A percentile compares a stretch with the other conserved stretches of the same genome.
phyloP scores from a whole-genome alignment of 768 basidiomycete genomes.

The Pseudohyphozyma bogoriensis region DNA sequence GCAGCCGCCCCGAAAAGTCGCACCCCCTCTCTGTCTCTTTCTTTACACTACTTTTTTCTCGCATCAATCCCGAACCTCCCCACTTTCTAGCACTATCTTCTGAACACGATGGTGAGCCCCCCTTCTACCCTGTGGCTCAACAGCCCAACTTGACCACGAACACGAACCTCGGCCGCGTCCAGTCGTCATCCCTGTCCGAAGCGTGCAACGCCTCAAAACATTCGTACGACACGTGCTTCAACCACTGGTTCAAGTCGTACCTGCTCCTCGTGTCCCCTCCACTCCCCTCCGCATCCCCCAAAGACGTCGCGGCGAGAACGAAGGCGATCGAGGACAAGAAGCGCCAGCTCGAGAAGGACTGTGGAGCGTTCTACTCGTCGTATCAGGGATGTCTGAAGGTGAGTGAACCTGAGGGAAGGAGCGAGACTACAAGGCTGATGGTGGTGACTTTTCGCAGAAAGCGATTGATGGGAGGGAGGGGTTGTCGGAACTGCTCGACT shows the following conservation, averaged over 20 bases:
- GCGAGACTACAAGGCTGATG: not conserved
- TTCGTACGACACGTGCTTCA: conserved; percentile 88
- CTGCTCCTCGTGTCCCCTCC: conserved; percentile 54
- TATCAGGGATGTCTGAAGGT: conserved; percentile 81
- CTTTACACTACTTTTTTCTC: no score
- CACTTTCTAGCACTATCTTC: no score
- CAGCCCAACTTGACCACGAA: no score
- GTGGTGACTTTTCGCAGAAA: conserved; percentile 45
- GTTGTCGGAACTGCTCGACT: conserved; percentile 61
- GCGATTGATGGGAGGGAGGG: conserved; percentile 65
- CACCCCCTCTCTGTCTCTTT: no score
- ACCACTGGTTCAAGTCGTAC: conserved; percentile 95
- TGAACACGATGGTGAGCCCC: no score
- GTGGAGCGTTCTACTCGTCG: conserved; percentile 68
- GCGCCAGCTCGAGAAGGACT: conserved; percentile 74
- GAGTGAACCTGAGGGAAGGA: conserved; percentile 26
- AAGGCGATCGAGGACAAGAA: conserved; percentile 62
- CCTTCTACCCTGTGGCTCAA: no score
- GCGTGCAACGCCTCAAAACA: conserved; percentile 85
- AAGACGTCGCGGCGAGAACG: conserved; percentile 33
- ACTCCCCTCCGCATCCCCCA: conserved; percentile 38
- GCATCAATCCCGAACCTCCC: no score
- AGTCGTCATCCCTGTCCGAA: conserved; percentile 54
- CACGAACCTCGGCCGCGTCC: not conserved
- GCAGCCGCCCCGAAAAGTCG: no score